phyloP scores from a whole-genome alignment of 2,329 filamentous ascomycete genomes.

The Fusarium xylarioides region DNA sequence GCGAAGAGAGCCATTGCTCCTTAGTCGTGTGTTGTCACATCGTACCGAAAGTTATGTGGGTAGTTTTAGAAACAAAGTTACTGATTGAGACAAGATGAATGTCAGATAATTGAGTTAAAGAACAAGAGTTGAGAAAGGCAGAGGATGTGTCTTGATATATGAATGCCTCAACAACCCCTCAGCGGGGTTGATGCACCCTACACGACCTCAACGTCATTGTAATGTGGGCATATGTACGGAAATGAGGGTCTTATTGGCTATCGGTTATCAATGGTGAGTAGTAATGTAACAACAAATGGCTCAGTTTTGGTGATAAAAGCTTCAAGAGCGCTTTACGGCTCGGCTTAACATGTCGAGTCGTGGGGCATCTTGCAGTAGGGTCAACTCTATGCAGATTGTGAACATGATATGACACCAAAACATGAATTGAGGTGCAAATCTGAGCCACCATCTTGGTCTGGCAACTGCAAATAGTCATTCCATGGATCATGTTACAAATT shows the following conservation, averaged over 20 bases:
- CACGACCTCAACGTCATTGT: constrained; percentile 28
- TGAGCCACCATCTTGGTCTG: neutral
- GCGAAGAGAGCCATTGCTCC: constrained; percentile 41
- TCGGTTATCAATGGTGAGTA: constrained; percentile 11
- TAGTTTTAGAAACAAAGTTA: neutral
- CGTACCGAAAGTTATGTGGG: constrained; percentile 35
- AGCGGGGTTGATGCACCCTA: constrained; percentile 34
- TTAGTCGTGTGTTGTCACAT: constrained; percentile 38
- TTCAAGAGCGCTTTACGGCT: neutral
- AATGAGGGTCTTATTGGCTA: constrained; percentile 28
- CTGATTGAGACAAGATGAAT: neutral
- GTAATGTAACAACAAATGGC: constrained; percentile 13
- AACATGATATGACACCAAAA: constrained; percentile 1
- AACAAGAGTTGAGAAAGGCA: neutral
- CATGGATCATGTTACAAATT: neutral
- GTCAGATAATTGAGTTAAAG: neutral
- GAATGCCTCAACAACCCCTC: constrained; percentile 19
- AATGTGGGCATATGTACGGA: constrained; percentile 12
- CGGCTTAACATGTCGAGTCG: constrained; percentile 1
- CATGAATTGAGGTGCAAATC: neutral
- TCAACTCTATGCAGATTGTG: neutral
- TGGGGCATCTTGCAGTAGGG: constrained; percentile 22
- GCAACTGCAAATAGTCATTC: neutral
- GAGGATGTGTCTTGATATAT: constrained; percentile 26
- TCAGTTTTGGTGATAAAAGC: neutral